phyloP scores from a whole-genome alignment of 2,329 filamentous ascomycete species.

The Pseudogymnoascus sp. region DNA sequence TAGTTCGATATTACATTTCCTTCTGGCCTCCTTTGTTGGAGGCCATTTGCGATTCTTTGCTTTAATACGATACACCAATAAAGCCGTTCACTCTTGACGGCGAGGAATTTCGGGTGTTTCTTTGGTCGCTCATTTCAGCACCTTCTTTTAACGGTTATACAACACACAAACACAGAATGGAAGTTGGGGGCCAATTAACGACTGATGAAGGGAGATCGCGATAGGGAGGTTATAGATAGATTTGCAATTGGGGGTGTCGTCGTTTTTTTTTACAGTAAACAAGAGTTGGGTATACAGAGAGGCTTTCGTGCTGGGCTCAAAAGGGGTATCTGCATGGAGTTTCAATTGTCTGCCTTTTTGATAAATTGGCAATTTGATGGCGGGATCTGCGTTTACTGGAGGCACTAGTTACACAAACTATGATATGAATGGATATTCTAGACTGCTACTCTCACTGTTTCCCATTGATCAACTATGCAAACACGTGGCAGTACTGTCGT shows the following conservation, averaged over 20 bases:
- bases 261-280: neutral
- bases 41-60: constrained; percentile 5
- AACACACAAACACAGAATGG: neutral
- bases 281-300: constrained; percentile 7
- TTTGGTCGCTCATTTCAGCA: neutral
- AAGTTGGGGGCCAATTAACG: neutral
- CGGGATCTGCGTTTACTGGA: neutral
- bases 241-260: neutral
- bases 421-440: constrained; percentile 7
- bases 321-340: constrained; percentile 1
- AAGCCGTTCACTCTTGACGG: neutral
- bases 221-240: constrained; percentile 1
- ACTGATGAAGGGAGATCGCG: constrained; percentile 4
- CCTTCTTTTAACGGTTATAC: constrained; percentile 5
- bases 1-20: neutral
- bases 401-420: neutral
- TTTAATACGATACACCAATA: constrained; percentile 7
- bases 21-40: neutral
- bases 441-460: neutral
- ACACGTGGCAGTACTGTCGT: neutral
- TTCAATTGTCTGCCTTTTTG: neutral
- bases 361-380: constrained; percentile 6
- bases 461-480: neutral
- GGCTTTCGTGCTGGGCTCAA: constrained; percentile 6
- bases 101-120: neutral